Evolutionary conservation across 139 green algal species (phyloP).

Genomic region (Picochlorum sp.): DNA sequence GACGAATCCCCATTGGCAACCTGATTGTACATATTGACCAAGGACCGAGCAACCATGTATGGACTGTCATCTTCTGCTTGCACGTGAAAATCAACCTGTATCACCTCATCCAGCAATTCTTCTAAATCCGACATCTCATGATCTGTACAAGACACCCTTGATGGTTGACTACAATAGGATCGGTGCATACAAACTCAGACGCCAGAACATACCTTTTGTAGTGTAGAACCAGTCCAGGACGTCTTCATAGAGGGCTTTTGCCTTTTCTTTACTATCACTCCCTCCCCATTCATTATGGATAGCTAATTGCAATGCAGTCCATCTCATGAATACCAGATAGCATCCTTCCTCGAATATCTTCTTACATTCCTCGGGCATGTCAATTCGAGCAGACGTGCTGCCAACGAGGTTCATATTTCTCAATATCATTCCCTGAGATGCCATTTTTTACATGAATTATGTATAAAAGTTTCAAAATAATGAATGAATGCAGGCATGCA

Average conservation of each 20-base stretch:
- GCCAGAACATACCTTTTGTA: slow-evolving; percentile 45
- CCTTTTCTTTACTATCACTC: slow-evolving; percentile 59
- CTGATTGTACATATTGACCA: slow-evolving; percentile 37
- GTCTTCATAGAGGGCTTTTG: slow-evolving; percentile 55
- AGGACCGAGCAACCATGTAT: slow-evolving; percentile 27
- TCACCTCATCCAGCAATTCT: slow-evolving; percentile 25
- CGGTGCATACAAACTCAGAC: background rate
- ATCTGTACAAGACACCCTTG: slow-evolving; percentile 13
- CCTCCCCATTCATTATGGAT: slow-evolving; percentile 87
- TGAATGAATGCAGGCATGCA: background rate
- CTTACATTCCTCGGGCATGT: slow-evolving; percentile 3
- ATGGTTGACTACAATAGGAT: background rate
- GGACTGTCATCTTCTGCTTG: slow-evolving; percentile 36
- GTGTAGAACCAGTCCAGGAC: slow-evolving; percentile 78
- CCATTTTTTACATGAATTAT: slow-evolving; percentile 5
- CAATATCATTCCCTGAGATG: slow-evolving; percentile 26
- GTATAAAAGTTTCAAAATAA: background rate
- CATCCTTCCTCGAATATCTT: slow-evolving; percentile 69
- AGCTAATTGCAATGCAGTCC: slow-evolving; percentile 81
- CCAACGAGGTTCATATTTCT: slow-evolving; percentile 25
- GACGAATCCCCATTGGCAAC: slow-evolving; percentile 25
- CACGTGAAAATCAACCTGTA: slow-evolving; percentile 35
- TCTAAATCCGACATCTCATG: slow-evolving; percentile 27
- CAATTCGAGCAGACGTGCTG: background rate
- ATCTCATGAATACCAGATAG: slow-evolving; percentile 52